Evolutionary conservation across 345 rosid species (phyloP).

Genomic region (Corymbia maculata): DNA sequence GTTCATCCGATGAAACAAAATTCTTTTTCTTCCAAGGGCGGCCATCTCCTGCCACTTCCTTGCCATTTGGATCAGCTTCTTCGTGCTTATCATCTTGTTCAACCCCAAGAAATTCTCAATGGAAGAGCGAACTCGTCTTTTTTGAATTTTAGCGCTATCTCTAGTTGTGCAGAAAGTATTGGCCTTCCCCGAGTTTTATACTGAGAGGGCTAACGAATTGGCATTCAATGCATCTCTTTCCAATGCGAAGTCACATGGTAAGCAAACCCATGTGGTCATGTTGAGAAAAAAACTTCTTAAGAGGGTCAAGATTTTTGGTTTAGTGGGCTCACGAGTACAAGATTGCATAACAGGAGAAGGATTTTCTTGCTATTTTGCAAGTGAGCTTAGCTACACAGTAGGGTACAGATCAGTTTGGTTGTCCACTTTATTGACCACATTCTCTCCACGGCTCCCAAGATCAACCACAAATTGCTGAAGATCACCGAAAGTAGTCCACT

Average conservation of each 20-base stretch:
- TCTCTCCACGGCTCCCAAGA: background rate
- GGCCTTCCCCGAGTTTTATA: background rate
- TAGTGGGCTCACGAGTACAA: background rate
- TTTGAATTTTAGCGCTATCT: background rate
- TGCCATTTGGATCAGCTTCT: background rate
- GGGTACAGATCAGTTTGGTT: background rate
- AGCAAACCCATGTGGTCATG: background rate
- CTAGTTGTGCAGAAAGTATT: background rate
- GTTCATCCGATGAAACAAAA: background rate
- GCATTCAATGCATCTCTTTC: background rate
- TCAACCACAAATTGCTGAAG: background rate
- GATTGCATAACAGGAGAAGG: background rate
- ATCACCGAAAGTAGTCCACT: background rate
- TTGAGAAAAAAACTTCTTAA: background rate
- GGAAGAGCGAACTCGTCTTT: background rate
- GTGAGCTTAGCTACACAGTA: background rate
- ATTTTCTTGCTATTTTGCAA: background rate
- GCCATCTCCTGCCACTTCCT: conserved; percentile 8
- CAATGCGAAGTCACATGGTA: background rate
- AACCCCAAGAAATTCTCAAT: background rate
- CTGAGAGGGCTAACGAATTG: background rate
- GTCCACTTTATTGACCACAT: background rate
- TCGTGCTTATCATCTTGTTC: conserved; percentile 3
- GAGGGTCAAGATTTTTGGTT: background rate
- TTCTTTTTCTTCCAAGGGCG: background rate